phyloP scores from a whole-genome alignment of 2,329 filamentous ascomycete species.

The Ceratocystis alfenasii region DNA sequence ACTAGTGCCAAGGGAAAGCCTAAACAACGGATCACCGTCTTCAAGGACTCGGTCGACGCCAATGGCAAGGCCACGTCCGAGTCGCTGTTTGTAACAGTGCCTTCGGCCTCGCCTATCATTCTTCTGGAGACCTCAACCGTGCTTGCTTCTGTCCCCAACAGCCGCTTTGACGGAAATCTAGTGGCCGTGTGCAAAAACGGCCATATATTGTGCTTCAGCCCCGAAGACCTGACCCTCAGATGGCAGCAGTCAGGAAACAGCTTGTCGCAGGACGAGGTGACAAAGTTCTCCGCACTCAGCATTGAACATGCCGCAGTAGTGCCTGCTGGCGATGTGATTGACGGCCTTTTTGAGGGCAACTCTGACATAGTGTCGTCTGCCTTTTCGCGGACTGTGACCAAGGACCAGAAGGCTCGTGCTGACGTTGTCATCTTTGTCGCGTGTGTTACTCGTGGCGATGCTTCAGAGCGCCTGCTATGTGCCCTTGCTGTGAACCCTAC shows the following conservation, averaged over 20 bases:
- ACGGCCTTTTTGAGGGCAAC: slow-evolving; percentile 44
- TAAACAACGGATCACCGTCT: slow-evolving; percentile 44
- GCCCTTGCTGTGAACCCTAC: slow-evolving; percentile 28
- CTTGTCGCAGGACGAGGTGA: slow-evolving; percentile 33
- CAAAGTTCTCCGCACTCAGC: slow-evolving; percentile 29
- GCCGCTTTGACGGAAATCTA: slow-evolving; percentile 28
- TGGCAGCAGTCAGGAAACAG: slow-evolving; percentile 37
- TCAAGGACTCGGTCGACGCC: slow-evolving; percentile 44
- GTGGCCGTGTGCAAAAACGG: slow-evolving; percentile 50
- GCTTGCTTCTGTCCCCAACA: slow-evolving; percentile 6
- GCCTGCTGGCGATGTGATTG: slow-evolving; percentile 37
- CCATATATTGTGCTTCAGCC: slow-evolving; percentile 47
- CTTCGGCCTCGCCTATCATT: slow-evolving; percentile 29
- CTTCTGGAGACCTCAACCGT: slow-evolving; percentile 23
- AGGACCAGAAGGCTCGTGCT: slow-evolving; percentile 29
- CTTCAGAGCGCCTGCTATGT: slow-evolving; percentile 28
- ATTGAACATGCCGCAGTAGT: slow-evolving; percentile 41
- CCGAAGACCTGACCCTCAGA: slow-evolving; percentile 39
- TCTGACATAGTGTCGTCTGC: slow-evolving; percentile 31
- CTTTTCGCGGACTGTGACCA: slow-evolving; percentile 17
- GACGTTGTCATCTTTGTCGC: slow-evolving; percentile 41
- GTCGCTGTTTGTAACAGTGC: slow-evolving; percentile 36
- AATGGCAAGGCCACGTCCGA: slow-evolving; percentile 43
- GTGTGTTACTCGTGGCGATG: slow-evolving; percentile 23
- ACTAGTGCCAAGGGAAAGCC: slow-evolving; percentile 23